phyloP scores from a whole-genome alignment of 768 basidiomycete species.

The Psilocybe cubensis region DNA sequence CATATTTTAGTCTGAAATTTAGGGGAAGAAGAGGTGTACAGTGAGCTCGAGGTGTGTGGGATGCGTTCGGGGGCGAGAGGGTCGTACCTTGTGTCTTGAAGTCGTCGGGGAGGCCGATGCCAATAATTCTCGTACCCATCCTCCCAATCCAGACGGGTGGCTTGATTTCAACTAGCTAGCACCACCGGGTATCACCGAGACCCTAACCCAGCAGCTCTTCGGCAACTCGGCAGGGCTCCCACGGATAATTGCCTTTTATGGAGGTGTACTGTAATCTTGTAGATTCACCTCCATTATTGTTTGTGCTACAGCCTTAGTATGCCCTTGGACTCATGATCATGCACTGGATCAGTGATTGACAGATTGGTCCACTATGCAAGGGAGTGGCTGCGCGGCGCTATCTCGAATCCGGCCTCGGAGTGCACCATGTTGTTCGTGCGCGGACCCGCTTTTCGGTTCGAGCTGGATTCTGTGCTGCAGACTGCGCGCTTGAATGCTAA shows the following conservation, averaged over 20 bases:
- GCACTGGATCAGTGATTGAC: not conserved
- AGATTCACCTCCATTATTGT: not conserved
- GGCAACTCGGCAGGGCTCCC: slow-evolving; percentile 1
- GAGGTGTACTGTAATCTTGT: slow-evolving; percentile 12
- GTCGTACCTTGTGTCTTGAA: slow-evolving; percentile 50
- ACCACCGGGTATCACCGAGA: slow-evolving; percentile 38
- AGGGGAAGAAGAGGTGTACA: slow-evolving; percentile 14
- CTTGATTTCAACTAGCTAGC: slow-evolving; percentile 44
- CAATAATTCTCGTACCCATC: slow-evolving; percentile 30
- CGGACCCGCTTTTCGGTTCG: not conserved
- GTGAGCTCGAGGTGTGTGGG: slow-evolving; percentile 13
- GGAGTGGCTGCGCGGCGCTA: not conserved
- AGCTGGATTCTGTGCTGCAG: not conserved
- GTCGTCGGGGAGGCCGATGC: slow-evolving; percentile 47
- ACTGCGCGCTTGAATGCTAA: slow-evolving; percentile 1
- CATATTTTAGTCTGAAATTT: slow-evolving; percentile 57
- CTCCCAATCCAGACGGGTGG: slow-evolving; percentile 37
- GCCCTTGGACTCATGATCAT: not conserved
- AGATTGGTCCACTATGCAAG: not conserved
- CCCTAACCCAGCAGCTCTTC: slow-evolving; percentile 33
- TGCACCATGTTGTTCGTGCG: no score
- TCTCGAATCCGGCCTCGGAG: not conserved
- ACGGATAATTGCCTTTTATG: slow-evolving; percentile 3
- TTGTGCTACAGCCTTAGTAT: not conserved
- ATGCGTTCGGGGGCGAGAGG: not conserved